These are phyloP conservation scores for Pseudocercospora musae DNA, from an alignment of 2,329 filamentous ascomycete species.

Conservation along the genomic window DNA sequence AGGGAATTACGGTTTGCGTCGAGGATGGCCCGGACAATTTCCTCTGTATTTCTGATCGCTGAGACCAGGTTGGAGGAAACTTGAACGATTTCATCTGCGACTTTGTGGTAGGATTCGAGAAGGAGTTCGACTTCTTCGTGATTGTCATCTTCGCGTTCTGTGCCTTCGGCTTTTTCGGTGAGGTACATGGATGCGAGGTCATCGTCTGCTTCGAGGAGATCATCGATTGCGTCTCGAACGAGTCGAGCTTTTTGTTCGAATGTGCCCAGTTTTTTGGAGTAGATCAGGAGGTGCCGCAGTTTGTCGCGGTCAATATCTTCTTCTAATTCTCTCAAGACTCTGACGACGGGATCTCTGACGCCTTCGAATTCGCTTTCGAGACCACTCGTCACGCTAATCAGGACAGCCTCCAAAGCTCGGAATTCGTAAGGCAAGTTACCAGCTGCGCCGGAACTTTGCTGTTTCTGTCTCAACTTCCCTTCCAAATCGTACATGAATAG, in stretches of 20 bases:
- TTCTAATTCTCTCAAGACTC: slow-evolving; percentile 83
- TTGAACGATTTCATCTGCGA: slow-evolving; percentile 96
- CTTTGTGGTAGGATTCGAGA: slow-evolving; percentile 94
- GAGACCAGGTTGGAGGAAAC: slow-evolving; percentile 89
- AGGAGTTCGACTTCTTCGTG: slow-evolving; percentile 97
- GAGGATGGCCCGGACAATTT: slow-evolving; percentile 94
- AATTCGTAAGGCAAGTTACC: slow-evolving; percentile 87
- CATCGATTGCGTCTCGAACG: slow-evolving; percentile 90
- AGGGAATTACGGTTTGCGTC: slow-evolving; percentile 97
- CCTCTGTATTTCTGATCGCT: slow-evolving; percentile 94
- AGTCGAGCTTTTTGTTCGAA: slow-evolving; percentile 97
- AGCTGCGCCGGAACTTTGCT: slow-evolving; percentile 42
- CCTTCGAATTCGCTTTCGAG: slow-evolving; percentile 93
- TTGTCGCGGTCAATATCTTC: slow-evolving; percentile 96
- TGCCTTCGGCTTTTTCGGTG: slow-evolving; percentile 77
- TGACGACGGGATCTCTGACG: slow-evolving; percentile 86
- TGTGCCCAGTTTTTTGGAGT: slow-evolving; percentile 91
- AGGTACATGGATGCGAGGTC: slow-evolving; percentile 94
- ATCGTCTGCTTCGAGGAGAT: slow-evolving; percentile 92
- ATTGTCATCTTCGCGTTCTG: slow-evolving; percentile 72
- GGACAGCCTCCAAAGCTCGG: slow-evolving; percentile 86
- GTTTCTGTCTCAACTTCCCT: slow-evolving; percentile 82
- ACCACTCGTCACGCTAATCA: slow-evolving; percentile 88
- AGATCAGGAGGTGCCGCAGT: slow-evolving; percentile 81
- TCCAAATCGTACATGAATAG: slow-evolving; percentile 98